phyloP scores from a whole-genome alignment of 495 filamentous ascomycete genomes.

The Halenospora varia region DNA sequence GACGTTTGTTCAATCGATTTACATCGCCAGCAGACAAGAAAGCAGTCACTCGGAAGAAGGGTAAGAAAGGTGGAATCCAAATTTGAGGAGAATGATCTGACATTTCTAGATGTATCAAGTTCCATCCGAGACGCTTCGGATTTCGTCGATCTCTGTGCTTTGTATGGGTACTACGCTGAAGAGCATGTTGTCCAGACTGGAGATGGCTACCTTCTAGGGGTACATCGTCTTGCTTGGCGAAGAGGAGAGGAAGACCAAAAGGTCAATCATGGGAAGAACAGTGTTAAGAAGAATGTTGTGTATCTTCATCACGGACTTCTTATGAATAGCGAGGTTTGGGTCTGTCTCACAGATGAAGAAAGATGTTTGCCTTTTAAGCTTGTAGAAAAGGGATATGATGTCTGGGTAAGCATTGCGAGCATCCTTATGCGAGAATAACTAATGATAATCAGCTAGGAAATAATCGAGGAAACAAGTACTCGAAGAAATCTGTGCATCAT shows the following conservation, averaged over 20 bases:
- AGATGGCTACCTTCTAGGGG: slow-evolving; percentile 88
- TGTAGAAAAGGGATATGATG: slow-evolving; percentile 91
- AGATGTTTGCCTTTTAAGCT: slow-evolving; percentile 83
- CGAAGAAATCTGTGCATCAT: slow-evolving; percentile 77
- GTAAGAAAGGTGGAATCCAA: background rate
- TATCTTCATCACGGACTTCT: slow-evolving; percentile 95
- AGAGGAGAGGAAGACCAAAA: slow-evolving; percentile 70
- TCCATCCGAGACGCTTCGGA: slow-evolving; percentile 69
- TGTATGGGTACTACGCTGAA: slow-evolving; percentile 88
- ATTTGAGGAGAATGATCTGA: background rate
- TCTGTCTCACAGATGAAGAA: slow-evolving; percentile 82
- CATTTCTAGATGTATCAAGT: slow-evolving; percentile 40
- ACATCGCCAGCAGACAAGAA: slow-evolving; percentile 56
- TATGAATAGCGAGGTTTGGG: slow-evolving; percentile 99
- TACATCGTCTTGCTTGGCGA: slow-evolving; percentile 81
- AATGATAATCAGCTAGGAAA: slow-evolving; percentile 89
- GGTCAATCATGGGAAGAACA: slow-evolving; percentile 66
- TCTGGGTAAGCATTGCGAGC: slow-evolving; percentile 63
- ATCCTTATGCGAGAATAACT: no score
- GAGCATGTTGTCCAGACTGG: slow-evolving; percentile 93
- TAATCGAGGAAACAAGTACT: slow-evolving; percentile 97
- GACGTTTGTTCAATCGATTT: slow-evolving; percentile 75
- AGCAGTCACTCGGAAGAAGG: slow-evolving; percentile 12
- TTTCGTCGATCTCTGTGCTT: slow-evolving; percentile 84
- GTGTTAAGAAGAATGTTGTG: slow-evolving; percentile 76